phyloP scores from a whole-genome alignment of 345 rosid genomes.

The Microcos paniculata region DNA sequence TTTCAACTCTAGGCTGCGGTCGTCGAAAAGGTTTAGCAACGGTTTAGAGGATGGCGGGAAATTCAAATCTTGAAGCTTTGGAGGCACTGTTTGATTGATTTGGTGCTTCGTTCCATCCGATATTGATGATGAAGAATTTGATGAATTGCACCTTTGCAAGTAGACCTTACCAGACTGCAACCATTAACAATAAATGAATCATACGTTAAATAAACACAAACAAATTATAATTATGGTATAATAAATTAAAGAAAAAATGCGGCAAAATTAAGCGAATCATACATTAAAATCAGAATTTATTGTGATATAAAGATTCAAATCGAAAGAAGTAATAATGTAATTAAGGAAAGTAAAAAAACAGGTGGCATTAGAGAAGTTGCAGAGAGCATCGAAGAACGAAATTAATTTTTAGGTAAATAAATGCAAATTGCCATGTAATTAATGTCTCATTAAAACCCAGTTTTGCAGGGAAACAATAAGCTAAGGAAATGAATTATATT shows the following conservation, averaged over 20 bases:
- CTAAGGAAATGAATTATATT: neutral
- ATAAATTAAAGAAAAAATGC: no score
- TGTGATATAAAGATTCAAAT: neutral
- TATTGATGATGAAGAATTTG: constrained; percentile 42
- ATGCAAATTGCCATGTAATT: neutral
- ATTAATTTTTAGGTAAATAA: neutral
- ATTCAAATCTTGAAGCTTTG: constrained; percentile 67
- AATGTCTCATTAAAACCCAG: neutral
- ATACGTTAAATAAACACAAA: neutral
- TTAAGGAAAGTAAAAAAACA: neutral
- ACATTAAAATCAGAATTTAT: neutral
- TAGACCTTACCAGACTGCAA: constrained; percentile 88
- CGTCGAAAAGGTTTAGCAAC: constrained; percentile 49
- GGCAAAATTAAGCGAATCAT: no score
- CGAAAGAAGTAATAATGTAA: neutral
- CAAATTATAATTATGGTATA: neutral
- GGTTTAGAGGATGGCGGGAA: constrained; percentile 50
- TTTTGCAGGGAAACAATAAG: neutral
- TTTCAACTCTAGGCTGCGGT: constrained; percentile 48
- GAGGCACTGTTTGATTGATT: constrained; percentile 45
- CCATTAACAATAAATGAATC: neutral
- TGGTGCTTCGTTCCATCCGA: constrained; percentile 32
- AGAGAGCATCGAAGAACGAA: neutral
- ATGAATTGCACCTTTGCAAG: constrained; percentile 61
- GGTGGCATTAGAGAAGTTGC: neutral